Conservation (phyloP, 1,284 basidiomycete species). For the Marasmius oreades region DNA sequence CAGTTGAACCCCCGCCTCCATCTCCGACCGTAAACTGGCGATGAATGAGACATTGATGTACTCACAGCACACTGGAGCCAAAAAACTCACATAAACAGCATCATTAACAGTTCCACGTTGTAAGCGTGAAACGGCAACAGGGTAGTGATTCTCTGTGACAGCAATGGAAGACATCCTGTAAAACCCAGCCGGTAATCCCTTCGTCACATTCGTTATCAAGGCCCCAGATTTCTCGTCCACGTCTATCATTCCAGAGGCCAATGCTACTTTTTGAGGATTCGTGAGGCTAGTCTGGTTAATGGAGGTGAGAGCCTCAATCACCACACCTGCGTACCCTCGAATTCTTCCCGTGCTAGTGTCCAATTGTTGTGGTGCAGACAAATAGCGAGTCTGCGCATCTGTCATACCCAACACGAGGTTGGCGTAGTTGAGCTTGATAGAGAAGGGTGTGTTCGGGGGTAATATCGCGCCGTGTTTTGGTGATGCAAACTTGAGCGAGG, state of each 20-base stretch:
- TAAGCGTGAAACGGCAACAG: neutral
- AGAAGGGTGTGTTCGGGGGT: neutral
- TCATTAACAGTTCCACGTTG: conserved; percentile 3
- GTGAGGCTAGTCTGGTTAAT: conserved; percentile 13
- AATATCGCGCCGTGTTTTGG: neutral
- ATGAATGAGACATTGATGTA: neutral
- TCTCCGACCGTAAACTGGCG: neutral
- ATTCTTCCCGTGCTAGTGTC: conserved; percentile 6
- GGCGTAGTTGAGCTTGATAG: neutral
- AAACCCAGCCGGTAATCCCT: neutral
- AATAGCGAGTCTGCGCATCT: neutral
- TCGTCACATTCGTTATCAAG: neutral
- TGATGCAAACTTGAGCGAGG: conserved; percentile 5
- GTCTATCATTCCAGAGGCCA: neutral
- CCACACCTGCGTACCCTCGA: conserved; percentile 13
- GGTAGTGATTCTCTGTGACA: conserved; percentile 5
- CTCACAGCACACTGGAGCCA: neutral
- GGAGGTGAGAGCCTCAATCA: conserved; percentile 12
- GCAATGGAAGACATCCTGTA: conserved; percentile 2
- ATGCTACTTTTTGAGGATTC: neutral
- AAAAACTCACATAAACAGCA: conserved; percentile 3
- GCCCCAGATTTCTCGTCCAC: neutral
- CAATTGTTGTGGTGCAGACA: conserved; percentile 7
- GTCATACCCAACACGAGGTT: conserved; percentile 3
- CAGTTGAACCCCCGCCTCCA: conserved; percentile 1